These are phyloP conservation scores for Neocatenulostroma microsporum DNA, from an alignment of 2,329 filamentous ascomycete genomes.

Conservation along the genomic window DNA sequence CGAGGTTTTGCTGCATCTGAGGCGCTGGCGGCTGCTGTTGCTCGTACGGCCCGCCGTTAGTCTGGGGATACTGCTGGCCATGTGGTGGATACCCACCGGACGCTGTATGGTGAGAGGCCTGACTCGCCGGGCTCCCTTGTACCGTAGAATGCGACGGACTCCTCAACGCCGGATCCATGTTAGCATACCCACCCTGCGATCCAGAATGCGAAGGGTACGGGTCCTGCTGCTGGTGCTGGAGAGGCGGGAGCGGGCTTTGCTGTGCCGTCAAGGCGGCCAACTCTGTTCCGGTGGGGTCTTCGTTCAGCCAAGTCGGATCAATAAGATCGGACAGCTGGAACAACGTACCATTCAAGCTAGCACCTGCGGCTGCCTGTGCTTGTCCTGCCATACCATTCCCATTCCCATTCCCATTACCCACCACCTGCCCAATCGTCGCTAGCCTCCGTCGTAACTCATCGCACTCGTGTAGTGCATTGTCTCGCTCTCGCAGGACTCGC, in stretches of 20 bases:
- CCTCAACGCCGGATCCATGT: no score
- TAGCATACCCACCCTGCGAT: slow-evolving; percentile 4
- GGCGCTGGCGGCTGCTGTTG: slow-evolving; percentile 10
- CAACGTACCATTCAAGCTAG: slow-evolving; percentile 25
- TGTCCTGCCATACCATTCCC: not conserved
- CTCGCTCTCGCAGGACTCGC: slow-evolving; percentile 58
- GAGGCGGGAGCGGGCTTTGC: slow-evolving; percentile 35
- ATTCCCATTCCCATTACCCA: slow-evolving; percentile 13
- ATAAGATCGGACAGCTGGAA: slow-evolving; percentile 18
- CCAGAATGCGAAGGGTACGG: slow-evolving; percentile 6
- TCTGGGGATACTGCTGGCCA: slow-evolving; percentile 8
- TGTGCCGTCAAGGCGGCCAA: slow-evolving; percentile 41
- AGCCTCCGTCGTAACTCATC: slow-evolving; percentile 65
- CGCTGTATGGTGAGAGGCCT: no score
- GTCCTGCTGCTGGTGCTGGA: slow-evolving; percentile 11
- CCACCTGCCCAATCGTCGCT: slow-evolving; percentile 22
- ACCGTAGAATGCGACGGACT: no score
- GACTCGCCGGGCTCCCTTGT: no score
- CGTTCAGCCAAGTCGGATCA: slow-evolving; percentile 22
- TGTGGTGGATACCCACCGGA: not conserved
- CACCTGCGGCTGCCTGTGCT: slow-evolving; percentile 6
- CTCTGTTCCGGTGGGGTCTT: slow-evolving; percentile 33
- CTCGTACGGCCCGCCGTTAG: slow-evolving; percentile 10
- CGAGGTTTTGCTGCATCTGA: slow-evolving; percentile 8
- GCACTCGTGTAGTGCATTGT: slow-evolving; percentile 70